A percentile compares a stretch with the other conserved stretches of the same genome.
These are phyloP conservation scores for Globisporangium heterothallicum DNA, from an alignment of 352 stramenopile genomes.

Conservation along the genomic window DNA sequence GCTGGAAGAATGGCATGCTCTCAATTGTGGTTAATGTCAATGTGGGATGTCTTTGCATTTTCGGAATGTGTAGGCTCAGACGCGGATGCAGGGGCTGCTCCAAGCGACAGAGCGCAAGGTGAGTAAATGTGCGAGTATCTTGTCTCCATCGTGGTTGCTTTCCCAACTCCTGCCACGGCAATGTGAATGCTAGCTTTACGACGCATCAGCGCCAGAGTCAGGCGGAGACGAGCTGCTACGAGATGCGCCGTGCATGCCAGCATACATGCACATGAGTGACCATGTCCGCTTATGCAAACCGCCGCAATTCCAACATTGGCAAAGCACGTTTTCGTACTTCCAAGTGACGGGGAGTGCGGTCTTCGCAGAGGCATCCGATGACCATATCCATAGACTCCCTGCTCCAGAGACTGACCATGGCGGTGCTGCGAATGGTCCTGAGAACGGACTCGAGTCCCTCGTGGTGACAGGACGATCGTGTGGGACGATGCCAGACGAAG, in stretches of 20 bases:
- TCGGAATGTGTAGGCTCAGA: slow-evolving; percentile 26
- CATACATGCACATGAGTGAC: slow-evolving; percentile 48
- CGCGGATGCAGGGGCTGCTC: slow-evolving; percentile 31
- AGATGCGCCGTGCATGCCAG: slow-evolving; percentile 14
- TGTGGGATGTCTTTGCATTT: not conserved
- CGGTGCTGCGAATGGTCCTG: not conserved
- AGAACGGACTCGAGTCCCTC: not conserved
- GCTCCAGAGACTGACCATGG: slow-evolving; percentile 10
- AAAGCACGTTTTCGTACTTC: slow-evolving; percentile 41
- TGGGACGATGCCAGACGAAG: slow-evolving; percentile 3
- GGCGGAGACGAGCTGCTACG: not conserved
- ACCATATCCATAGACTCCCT: slow-evolving; percentile 32
- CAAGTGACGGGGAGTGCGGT: slow-evolving; percentile 23
- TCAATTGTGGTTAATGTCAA: not conserved
- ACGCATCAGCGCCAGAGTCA: not conserved
- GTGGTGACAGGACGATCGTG: slow-evolving; percentile 2
- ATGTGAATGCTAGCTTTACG: slow-evolving; percentile 3
- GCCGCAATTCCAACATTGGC: slow-evolving; percentile 41
- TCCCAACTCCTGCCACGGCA: not conserved
- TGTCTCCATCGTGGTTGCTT: not conserved
- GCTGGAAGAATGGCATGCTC: not conserved
- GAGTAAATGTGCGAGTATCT: not conserved
- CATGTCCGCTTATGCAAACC: slow-evolving; percentile 33
- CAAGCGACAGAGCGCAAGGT: slow-evolving; percentile 22
- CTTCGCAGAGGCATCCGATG: slow-evolving; percentile 21